Percentiles rank a stretch among this genome's conserved stretches.
Conservation (phyloP, 768 basidiomycete species). For the Rubroboletus satanas region DNA sequence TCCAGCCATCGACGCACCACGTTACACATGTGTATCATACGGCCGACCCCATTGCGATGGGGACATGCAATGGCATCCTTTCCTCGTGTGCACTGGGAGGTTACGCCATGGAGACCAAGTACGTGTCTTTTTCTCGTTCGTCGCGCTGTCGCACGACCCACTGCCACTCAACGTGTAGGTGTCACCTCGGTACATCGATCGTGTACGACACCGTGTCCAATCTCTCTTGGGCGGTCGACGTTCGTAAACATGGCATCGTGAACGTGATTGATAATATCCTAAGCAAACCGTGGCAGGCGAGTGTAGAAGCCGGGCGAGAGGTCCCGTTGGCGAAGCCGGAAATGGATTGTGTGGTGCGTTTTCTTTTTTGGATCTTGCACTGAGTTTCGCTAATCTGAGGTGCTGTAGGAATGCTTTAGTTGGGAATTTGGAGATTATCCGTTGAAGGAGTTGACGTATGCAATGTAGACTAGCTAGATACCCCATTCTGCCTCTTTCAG, state of each 20-base stretch:
- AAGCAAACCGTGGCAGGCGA: conserved; percentile 65
- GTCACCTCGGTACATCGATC: conserved; percentile 83
- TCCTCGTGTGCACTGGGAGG: conserved; percentile 83
- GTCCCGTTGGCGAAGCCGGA: conserved; percentile 55
- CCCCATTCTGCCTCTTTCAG: neutral
- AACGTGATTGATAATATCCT: conserved; percentile 74
- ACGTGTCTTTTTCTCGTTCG: conserved; percentile 12
- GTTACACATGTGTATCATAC: conserved; percentile 92
- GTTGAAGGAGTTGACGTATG: neutral
- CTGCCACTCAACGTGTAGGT: conserved; percentile 40
- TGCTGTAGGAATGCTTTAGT: conserved; percentile 57
- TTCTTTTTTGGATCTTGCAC: neutral
- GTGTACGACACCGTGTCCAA: conserved; percentile 90
- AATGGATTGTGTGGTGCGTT: conserved; percentile 68
- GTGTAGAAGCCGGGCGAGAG: conserved; percentile 55
- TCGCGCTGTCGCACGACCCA: neutral
- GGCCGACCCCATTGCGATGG: conserved; percentile 93
- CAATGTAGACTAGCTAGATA: neutral
- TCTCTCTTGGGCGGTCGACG: conserved; percentile 78
- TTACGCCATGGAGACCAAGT: conserved; percentile 84
- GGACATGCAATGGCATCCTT: conserved; percentile 75
- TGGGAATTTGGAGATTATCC: conserved; percentile 63
- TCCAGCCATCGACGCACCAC: conserved; percentile 67
- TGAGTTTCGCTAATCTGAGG: neutral
- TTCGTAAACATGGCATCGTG: conserved; percentile 78